Conservation (phyloP, 2,329 filamentous ascomycete genomes). For the Cladobotryum protrusum region DNA sequence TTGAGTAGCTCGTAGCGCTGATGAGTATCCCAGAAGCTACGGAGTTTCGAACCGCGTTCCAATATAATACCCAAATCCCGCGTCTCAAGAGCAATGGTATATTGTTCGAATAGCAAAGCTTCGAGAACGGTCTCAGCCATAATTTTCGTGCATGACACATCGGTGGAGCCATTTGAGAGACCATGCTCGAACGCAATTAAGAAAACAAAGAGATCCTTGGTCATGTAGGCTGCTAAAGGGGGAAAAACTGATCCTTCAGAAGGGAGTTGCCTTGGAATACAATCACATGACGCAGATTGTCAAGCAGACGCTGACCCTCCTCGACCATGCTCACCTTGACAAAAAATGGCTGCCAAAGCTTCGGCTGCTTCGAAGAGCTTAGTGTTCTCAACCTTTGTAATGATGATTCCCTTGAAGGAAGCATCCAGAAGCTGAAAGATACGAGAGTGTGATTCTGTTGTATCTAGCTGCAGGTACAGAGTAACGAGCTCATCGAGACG, state of each 20-base stretch:
- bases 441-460: slow-evolving; percentile 30
- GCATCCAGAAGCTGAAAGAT: slow-evolving; percentile 34
- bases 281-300: slow-evolving; percentile 44
- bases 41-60: background rate
- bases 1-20: slow-evolving; percentile 27
- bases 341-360: slow-evolving; percentile 41
- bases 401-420: slow-evolving; percentile 36
- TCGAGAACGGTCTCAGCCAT: slow-evolving; percentile 16
- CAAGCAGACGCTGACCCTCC: slow-evolving; percentile 37
- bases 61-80: background rate
- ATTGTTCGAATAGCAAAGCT: background rate
- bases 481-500: slow-evolving; percentile 38
- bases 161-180: slow-evolving; percentile 30
- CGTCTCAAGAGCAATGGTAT: background rate
- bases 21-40: background rate
- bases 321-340: slow-evolving; percentile 33
- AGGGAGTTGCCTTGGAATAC: slow-evolving; percentile 29
- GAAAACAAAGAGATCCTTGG: slow-evolving; percentile 37
- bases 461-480: slow-evolving; percentile 33
- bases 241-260: no score
- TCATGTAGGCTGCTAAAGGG: slow-evolving; percentile 19
- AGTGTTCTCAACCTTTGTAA: slow-evolving; percentile 17
- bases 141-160: slow-evolving; percentile 26
- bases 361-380: slow-evolving; percentile 41
- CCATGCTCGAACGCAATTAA: slow-evolving; percentile 39